Conservation (phyloP, 2,329 filamentous ascomycete genomes). For the Pseudogymnoascus sp. region DNA sequence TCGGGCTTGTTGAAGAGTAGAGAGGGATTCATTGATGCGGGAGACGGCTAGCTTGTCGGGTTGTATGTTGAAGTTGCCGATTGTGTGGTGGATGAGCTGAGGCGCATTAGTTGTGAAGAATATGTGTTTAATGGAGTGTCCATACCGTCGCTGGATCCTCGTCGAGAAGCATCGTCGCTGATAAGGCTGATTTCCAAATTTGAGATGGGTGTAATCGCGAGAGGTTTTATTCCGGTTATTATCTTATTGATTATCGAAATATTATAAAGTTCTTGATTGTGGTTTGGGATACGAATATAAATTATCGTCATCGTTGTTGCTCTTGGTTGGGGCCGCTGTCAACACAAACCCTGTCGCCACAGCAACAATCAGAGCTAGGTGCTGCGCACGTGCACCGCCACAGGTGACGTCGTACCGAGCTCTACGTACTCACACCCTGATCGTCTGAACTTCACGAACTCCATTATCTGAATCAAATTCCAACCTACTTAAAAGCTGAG, state of each 20-base stretch:
- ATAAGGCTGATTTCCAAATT: background rate
- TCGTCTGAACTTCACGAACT: constrained; percentile 3
- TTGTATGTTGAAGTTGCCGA: constrained; percentile 89
- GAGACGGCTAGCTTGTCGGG: constrained; percentile 79
- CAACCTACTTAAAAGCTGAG: background rate
- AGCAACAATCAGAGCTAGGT: constrained; percentile 11
- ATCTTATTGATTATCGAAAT: background rate
- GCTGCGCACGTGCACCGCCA: constrained; percentile 11
- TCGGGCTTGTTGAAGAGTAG: constrained; percentile 77
- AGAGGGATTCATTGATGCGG: constrained; percentile 77
- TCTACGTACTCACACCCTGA: background rate
- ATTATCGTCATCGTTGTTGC: constrained; percentile 5
- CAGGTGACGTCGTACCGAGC: constrained; percentile 12
- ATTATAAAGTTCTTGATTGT: background rate
- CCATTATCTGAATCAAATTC: constrained; percentile 6
- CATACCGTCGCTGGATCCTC: constrained; percentile 82
- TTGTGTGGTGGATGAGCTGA: constrained; percentile 84
- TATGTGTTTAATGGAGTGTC: constrained; percentile 13
- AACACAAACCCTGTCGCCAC: constrained; percentile 6
- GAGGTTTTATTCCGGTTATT: background rate
- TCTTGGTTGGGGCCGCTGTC: background rate
- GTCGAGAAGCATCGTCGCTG: constrained; percentile 76
- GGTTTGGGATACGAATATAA: background rate
- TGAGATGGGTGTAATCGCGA: background rate
- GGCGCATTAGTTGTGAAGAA: constrained; percentile 10